Evolutionary conservation across 164 flowering plant species (phyloP).

Genomic region (Kingdonia uniflora): DNA sequence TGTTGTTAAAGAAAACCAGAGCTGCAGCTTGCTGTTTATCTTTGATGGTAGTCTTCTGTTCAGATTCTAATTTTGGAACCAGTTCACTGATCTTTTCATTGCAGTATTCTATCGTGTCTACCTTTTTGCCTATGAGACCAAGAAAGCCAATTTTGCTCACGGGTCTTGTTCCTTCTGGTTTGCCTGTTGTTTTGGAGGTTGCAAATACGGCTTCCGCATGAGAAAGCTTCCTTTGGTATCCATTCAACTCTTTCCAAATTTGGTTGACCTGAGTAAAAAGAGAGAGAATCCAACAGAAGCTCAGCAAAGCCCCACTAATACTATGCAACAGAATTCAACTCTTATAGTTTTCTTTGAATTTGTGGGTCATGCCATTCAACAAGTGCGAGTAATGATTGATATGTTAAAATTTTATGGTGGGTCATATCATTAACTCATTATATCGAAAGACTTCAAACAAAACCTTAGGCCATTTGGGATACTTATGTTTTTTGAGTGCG

Average conservation of each 20-base stretch:
- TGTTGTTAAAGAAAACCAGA: slow-evolving; percentile 57
- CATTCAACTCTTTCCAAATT: slow-evolving; percentile 61
- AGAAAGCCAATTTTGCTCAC: slow-evolving; percentile 59
- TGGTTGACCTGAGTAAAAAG: slow-evolving; percentile 45
- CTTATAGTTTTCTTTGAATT: too few species aligned
- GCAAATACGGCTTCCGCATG: slow-evolving; percentile 67
- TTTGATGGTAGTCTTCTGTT: slow-evolving; percentile 52
- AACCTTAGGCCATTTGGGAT: too few species aligned
- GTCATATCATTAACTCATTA: too few species aligned
- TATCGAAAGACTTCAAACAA: too few species aligned
- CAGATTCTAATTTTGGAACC: slow-evolving; percentile 59
- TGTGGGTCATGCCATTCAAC: too few species aligned
- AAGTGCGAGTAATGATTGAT: too few species aligned
- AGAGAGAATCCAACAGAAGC: neutral
- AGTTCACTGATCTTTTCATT: slow-evolving; percentile 57
- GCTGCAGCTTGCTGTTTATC: slow-evolving; percentile 72
- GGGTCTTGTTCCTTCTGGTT: slow-evolving; percentile 59
- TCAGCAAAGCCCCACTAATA: too few species aligned
- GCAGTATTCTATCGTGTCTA: slow-evolving; percentile 69
- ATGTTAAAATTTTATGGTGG: too few species aligned
- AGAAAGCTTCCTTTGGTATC: slow-evolving; percentile 68
- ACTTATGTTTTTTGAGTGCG: too few species aligned
- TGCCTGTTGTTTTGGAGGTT: slow-evolving; percentile 33
- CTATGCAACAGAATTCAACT: too few species aligned
- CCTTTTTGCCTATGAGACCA: slow-evolving; percentile 64